Base-by-base conservation (phyloP, 139 green algal species). In the Raphidocelis subcapitata region DNA sequence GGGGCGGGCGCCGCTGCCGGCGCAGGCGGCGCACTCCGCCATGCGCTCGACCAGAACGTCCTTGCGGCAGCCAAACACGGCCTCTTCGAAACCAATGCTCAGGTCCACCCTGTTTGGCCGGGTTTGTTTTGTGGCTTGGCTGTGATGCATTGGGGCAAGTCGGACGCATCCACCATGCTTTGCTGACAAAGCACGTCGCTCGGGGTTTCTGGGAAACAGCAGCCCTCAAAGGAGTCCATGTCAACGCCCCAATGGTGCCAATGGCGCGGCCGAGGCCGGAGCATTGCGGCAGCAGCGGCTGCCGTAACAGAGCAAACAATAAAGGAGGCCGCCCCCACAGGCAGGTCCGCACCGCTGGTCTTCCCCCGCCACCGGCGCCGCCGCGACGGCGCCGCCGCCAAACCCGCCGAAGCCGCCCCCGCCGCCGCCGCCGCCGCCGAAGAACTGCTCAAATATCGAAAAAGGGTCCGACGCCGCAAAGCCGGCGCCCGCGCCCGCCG, bases 401-500 rank as follows among this genome's bases (percentile, higher is more conserved):
- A 83, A 68, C 49, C 64, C 76, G n/a, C 86, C 79, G 59, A 85
- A 74, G 60, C 67, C 76, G 65, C 84, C 86, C 55, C 87, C 79
- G 41, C 83, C 86, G 5, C 71, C 79, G 28, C 84, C 73, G 20
- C 81, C 76, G 31, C 84, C 88, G 28, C 95, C 92, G 70, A 99
- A 99, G 83, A 99, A 98, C 18, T 81, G 88, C 84, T 99, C 95
- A 75, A 99, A 99, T 28, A 99, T 80, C 77, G 99, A 95, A 72
- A 99, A 98, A 24, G 96, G 96, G 82, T 98, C 98, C 63, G 76
- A 88, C 72, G 96, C 97, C n/a, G n/a, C n/a, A n/a, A n/a, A n/a
- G n/a, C n/a, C n/a, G n/a, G n/a, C n/a, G n/a, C n/a, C n/a, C n/a
- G n/a, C n/a, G n/a, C n/a, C n/a, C n/a, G n/a, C n/a, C n/a, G n/a